Evolutionary conservation across 192 early-diverging fungal species (phyloP), one percentile per base, ranked within the genome.

Genomic region (Umbelopsis isabellina): DNA sequence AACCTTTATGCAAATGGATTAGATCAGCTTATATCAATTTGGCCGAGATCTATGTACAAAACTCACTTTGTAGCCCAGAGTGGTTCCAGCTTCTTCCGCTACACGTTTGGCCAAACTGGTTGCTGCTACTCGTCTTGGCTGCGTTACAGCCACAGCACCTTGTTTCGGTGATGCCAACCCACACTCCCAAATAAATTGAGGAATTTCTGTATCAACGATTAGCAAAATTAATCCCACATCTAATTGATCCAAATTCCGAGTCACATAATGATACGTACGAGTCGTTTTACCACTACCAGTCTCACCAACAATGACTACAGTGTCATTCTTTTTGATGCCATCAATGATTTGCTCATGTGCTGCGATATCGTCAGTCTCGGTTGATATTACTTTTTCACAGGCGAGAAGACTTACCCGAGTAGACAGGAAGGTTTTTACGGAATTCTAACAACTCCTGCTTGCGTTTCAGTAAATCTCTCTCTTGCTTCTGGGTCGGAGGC

Each of bases 101-200:
- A 94, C 93, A 58, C 94, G 87, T 50, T 84, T 86, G 1, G 92
- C 90, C 37, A 95, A 82, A 37, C 89, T 91, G n/a, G 90, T 92
- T 25, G 94, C 92, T 5, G 94, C 93, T 3, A 95, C 92, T 68
- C 93, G 74, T 65, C 94, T 84, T 11, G 94, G 94, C 72, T 95
- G 94, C 0, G 94, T 94, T n/a, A 93, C 83, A 0, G 93, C 91
- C 45, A 94, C 90, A 11, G 79, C 88, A 16, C 93, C 88, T 13
- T 88, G 53, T 68, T 84, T 75, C 41, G 65, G 21, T 68, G 80
- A 83, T 33, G 75, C 84, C 69, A 87, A 72, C 51, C 85, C 89
- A 6, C 84, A 76, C 65, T 96, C 92, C 12, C 91, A 71, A 5
- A 99, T 84, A 69, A 91, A 98, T 77, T 98, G 97, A 16, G 97